phyloP scores from a whole-genome alignment of 371 early-diverging fungal species.

The Mortierella sp. region DNA sequence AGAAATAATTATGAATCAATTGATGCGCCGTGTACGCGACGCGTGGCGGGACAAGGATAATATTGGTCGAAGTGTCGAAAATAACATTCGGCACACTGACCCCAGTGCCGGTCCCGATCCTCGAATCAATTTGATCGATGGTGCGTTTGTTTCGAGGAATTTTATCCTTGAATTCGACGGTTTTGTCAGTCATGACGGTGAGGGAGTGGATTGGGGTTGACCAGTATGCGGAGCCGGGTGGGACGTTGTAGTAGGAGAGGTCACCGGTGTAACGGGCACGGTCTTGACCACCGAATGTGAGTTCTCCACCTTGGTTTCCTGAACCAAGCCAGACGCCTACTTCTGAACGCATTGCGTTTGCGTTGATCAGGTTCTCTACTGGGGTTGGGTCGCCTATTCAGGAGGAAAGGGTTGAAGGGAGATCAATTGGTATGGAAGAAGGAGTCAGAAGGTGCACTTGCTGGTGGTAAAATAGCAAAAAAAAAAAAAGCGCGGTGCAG shows the following conservation, averaged over 20 bases:
- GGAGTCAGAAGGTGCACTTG: not conserved
- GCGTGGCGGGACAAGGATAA: slow-evolving; percentile 20
- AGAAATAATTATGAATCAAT: slow-evolving; percentile 23
- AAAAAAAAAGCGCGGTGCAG: not conserved
- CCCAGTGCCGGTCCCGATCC: not conserved
- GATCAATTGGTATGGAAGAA: not conserved
- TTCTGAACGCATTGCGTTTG: slow-evolving; percentile 19
- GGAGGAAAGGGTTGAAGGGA: not conserved
- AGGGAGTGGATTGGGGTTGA: slow-evolving; percentile 25
- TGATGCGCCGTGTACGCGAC: slow-evolving; percentile 23
- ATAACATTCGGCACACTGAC: slow-evolving; percentile 17
- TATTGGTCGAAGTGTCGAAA: slow-evolving; percentile 37
- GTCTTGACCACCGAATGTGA: slow-evolving; percentile 29
- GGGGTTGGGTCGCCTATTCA: slow-evolving; percentile 17
- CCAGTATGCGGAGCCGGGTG: slow-evolving; percentile 24
- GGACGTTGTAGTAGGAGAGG: slow-evolving; percentile 19
- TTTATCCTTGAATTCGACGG: slow-evolving; percentile 6
- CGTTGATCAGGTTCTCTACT: slow-evolving; percentile 23
- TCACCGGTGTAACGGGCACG: slow-evolving; percentile 19
- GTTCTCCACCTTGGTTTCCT: slow-evolving; percentile 26
- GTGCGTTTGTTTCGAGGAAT: not conserved
- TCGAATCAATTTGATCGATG: not conserved
- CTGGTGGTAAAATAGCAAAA: not conserved
- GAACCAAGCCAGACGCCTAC: slow-evolving; percentile 28
- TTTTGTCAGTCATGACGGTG: slow-evolving; percentile 7